Evolutionary conservation across 2,329 filamentous ascomycete genomes (phyloP).

Genomic region (Trichoderma sp.): DNA sequence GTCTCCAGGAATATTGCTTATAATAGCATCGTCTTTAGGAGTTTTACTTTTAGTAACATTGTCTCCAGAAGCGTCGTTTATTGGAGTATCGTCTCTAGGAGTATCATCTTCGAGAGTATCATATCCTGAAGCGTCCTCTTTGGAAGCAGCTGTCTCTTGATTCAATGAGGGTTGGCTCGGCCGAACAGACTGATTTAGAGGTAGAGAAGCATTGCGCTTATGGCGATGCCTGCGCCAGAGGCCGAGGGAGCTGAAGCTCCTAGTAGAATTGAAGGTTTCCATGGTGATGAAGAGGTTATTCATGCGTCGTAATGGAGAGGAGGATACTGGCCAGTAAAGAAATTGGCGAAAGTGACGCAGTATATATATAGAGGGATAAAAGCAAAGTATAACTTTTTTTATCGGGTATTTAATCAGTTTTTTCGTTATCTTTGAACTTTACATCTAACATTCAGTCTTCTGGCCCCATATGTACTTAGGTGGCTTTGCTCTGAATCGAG

Average conservation of each 20-base stretch:
- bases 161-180: background rate
- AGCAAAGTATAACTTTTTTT: background rate
- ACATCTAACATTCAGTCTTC: background rate
- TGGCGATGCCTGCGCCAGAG: background rate
- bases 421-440: background rate
- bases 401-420: background rate
- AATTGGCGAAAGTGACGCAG: background rate
- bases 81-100: background rate
- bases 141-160: background rate
- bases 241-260: background rate
- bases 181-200: background rate
- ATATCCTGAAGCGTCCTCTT: background rate
- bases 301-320: background rate
- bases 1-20: background rate
- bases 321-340: background rate
- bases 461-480: too few species aligned
- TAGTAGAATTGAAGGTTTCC: background rate
- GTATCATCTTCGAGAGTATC: background rate
- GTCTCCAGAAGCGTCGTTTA: background rate
- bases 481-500: too few species aligned
- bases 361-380: background rate
- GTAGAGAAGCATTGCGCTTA: background rate
- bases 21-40: background rate
- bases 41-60: background rate
- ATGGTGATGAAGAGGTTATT: background rate